Evolutionary conservation across 2,329 filamentous ascomycete species (phyloP), one percentile per base, ranked within the genome.

Genomic region (Emergomyces orientalis): DNA sequence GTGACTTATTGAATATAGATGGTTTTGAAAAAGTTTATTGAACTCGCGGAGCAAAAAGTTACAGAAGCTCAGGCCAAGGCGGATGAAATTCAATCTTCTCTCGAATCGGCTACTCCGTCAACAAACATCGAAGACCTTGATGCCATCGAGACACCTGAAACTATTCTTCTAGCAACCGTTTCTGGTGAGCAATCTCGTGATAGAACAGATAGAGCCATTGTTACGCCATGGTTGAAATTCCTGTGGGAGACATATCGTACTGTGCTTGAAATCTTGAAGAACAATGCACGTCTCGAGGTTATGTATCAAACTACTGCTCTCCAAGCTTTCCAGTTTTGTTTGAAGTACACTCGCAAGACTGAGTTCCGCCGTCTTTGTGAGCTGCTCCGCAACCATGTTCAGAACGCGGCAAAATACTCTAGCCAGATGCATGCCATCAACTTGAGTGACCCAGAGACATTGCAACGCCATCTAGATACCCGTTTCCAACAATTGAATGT

Each of bases 351-450:
- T 70, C 88, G 94, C 75, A 99, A 99, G 88, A 99, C 94, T 69
- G 94, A 99, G 81, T 99, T 99, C 84, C 90, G 94, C 77, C 88
- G 94, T 73, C 90, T 99, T 61, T 99, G 94, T 80, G 94, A 99
- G 82, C 86, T 99, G 67, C 88, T 99, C 67, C 90, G 94, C 71
- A 99, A 99, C 81, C 94, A 99, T 81, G 88, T 99, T 67, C 93
- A 97, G 81, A 99, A 96, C 75, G 94, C 94, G 61, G 93, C 94
- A 82, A 99, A 99, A 80, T 99, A 97, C 81, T 96, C 93, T 55
- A 87, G 91, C 67, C 94, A 97, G 84, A 97, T 97, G 90, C 93
- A 97, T 76, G 94, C 94, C 71, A 99, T 99, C 82, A 99, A 99
- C 81, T 82, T 99, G 67, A 97, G 91, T 77, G 94, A 99, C 72